Conservation (phyloP, 225 moss, liverwort and hornwort genomes). For the Ulota crispa region DNA sequence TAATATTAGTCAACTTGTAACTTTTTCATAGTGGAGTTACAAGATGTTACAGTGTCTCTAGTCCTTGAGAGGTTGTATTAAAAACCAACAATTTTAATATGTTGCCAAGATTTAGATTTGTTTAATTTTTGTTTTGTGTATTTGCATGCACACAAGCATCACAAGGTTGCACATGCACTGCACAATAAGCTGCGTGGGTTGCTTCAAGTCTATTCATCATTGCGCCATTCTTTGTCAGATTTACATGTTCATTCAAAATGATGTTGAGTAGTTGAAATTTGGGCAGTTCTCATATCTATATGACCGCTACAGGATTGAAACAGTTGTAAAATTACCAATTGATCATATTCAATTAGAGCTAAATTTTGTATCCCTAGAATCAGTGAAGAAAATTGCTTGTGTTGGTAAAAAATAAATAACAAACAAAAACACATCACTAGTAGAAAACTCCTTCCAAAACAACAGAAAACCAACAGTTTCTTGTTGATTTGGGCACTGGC, state of each 20-base stretch:
- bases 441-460: too few relatives aligned
- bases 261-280: not conserved
- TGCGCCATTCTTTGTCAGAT: not conserved
- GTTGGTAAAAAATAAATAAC: not conserved
- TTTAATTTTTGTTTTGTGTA: not conserved
- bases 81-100: not conserved
- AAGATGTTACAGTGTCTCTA: not conserved
- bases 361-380: not conserved
- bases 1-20: not conserved
- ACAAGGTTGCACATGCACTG: constrained; percentile 67
- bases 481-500: too few relatives aligned
- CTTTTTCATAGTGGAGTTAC: not conserved
- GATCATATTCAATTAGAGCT: not conserved
- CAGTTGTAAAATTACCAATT: not conserved
- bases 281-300: not conserved
- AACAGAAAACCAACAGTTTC: too few relatives aligned
- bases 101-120: not conserved
- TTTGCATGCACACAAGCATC: constrained; percentile 37
- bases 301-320: not conserved
- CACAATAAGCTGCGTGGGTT: constrained; percentile 72
- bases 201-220: constrained; percentile 45
- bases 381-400: not conserved
- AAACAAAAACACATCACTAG: not conserved
- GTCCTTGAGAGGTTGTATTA: not conserved
- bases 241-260: not conserved